These are phyloP conservation scores for Tausonia pullulans DNA, from an alignment of 1,284 basidiomycete genomes.

Conservation along the genomic window DNA sequence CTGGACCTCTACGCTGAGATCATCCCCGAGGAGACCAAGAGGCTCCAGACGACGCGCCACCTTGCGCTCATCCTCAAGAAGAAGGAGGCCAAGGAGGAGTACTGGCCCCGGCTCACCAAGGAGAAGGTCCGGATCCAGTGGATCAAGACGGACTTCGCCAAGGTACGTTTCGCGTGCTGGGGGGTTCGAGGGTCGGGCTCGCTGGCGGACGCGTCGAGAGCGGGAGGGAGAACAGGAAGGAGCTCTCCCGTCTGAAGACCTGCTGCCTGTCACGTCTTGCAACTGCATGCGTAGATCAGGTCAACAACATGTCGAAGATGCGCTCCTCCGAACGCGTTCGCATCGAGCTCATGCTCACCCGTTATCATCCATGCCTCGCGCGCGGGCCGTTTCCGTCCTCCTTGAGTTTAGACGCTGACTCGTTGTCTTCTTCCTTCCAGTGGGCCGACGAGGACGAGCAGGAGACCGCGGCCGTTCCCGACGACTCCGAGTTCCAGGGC, in stretches of 20 bases:
- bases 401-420: not conserved
- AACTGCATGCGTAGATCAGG: not conserved
- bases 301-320: not conserved
- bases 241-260: not conserved
- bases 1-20: slow-evolving; percentile 64
- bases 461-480: slow-evolving; percentile 43
- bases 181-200: too few species aligned
- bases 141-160: slow-evolving; percentile 82
- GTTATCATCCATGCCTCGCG: not conserved
- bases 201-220: too few species aligned
- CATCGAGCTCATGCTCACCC: not conserved
- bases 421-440: slow-evolving; percentile 20
- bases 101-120: slow-evolving; percentile 82
- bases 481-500: slow-evolving; percentile 23
- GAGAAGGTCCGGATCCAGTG: slow-evolving; percentile 66
- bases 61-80: slow-evolving; percentile 62
- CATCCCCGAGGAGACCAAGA: slow-evolving; percentile 59
- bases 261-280: not conserved
- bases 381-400: slow-evolving; percentile 7
- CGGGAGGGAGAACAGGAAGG: too few species aligned
- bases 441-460: slow-evolving; percentile 97
- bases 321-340: too few species aligned
- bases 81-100: slow-evolving; percentile 61
- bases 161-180: slow-evolving; percentile 32
- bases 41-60: slow-evolving; percentile 53